A percentile compares a stretch with the other conserved stretches of the same genome.
phyloP scores from a whole-genome alignment of 371 early-diverging fungal species.

The Fennellomyces sp. region DNA sequence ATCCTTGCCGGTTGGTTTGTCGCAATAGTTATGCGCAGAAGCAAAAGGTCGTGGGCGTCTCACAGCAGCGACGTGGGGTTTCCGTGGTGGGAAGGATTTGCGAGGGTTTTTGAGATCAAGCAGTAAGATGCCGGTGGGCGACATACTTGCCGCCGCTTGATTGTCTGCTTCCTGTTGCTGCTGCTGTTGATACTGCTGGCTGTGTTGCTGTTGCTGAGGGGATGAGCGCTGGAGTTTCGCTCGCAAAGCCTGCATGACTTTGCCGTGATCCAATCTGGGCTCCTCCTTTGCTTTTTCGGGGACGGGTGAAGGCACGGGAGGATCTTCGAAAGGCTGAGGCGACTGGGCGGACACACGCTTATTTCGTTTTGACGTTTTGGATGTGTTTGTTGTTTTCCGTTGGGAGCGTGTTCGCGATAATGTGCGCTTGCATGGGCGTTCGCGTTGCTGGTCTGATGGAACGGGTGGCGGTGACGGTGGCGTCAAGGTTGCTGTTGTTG shows the following conservation, averaged over 20 bases:
- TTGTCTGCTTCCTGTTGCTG: constrained; percentile 24
- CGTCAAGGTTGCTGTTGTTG: background rate
- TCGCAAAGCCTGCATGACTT: constrained; percentile 30
- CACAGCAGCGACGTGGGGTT: constrained; percentile 37
- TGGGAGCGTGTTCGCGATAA: constrained; percentile 10
- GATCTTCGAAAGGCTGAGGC: background rate
- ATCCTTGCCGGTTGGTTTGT: no score
- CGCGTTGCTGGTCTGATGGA: background rate
- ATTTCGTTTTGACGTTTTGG: constrained; percentile 2
- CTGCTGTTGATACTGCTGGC: constrained; percentile 18
- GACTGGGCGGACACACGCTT: constrained; percentile 2
- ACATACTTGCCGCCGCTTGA: constrained; percentile 29
- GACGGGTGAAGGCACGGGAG: constrained; percentile 3
- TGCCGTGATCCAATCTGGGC: constrained; percentile 21
- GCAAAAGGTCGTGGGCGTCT: constrained; percentile 42
- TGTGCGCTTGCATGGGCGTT: constrained; percentile 13
- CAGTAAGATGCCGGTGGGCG: constrained; percentile 44
- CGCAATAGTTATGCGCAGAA: constrained; percentile 34
- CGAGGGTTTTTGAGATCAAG: constrained; percentile 46
- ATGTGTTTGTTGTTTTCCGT: constrained; percentile 3
- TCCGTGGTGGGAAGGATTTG: constrained; percentile 29
- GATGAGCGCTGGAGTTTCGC: constrained; percentile 25
- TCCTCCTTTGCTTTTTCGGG: constrained; percentile 1
- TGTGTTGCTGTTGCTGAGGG: background rate
- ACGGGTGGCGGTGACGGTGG: constrained; percentile 17